Evolutionary conservation across 495 filamentous ascomycete genomes (phyloP).

Genomic region (Podospora fimiseda): DNA sequence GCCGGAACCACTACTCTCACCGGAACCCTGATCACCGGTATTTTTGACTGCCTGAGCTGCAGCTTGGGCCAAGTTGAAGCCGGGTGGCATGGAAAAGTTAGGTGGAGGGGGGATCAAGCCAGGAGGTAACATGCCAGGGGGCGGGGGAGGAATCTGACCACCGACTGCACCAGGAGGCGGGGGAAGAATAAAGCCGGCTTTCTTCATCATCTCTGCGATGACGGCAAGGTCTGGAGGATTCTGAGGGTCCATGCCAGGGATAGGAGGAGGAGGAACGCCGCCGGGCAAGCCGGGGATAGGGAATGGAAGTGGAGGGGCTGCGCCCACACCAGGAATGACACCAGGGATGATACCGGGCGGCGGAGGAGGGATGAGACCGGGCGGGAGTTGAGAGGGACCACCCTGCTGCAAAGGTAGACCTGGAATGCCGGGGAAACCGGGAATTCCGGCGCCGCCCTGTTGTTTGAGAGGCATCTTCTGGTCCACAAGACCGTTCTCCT

Average conservation of each 20-base stretch:
- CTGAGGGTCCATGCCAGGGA: constrained; percentile 48
- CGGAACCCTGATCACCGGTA: not conserved
- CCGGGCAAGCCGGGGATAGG: constrained; percentile 39
- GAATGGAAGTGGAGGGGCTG: constrained; percentile 33
- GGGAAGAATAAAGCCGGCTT: constrained; percentile 44
- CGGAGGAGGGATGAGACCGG: constrained; percentile 26
- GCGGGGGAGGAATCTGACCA: constrained; percentile 14
- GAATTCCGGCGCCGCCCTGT: constrained; percentile 32
- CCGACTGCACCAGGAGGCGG: constrained; percentile 34
- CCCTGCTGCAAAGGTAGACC: constrained; percentile 36
- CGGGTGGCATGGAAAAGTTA: constrained; percentile 21
- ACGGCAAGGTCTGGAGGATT: constrained; percentile 62
- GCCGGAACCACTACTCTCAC: constrained; percentile 9
- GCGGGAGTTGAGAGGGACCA: constrained; percentile 8
- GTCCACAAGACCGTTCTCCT: constrained; percentile 87
- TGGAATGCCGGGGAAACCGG: constrained; percentile 46
- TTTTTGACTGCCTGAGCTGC: not conserved
- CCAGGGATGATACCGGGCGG: constrained; percentile 15
- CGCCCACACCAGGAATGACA: constrained; percentile 22
- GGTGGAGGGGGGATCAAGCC: constrained; percentile 47
- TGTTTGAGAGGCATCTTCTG: constrained; percentile 67
- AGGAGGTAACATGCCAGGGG: constrained; percentile 45
- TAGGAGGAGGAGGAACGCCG: constrained; percentile 42
- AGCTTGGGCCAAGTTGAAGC: not conserved
- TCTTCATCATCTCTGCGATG: constrained; percentile 56